phyloP scores from a whole-genome alignment of 179 eudicot genomes.

The Amaranthus tricolor region DNA sequence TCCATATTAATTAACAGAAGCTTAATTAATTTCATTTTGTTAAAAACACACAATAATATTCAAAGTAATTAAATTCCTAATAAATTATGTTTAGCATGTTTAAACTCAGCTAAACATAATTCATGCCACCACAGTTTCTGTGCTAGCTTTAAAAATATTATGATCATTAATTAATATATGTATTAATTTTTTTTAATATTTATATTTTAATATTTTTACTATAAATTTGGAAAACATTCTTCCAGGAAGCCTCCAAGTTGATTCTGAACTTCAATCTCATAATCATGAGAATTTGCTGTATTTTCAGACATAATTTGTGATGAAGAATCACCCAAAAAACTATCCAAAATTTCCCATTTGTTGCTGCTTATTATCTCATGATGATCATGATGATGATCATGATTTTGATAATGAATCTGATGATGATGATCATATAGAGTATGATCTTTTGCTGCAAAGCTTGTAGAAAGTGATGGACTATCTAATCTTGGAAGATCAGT shows the following conservation, averaged over 20 bases:
- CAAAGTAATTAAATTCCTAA: neutral
- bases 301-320: slow-evolving; percentile 13
- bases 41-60: neutral
- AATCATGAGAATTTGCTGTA: slow-evolving; percentile 26
- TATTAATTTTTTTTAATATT: neutral
- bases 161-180: neutral
- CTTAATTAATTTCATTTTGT: neutral
- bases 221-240: slow-evolving; percentile 51
- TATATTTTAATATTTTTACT: slow-evolving; percentile 8
- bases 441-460: slow-evolving; percentile 29
- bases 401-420: slow-evolving; percentile 12
- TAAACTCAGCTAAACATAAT: slow-evolving; percentile 19
- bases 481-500: slow-evolving; percentile 52
- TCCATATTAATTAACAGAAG: neutral
- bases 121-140: slow-evolving; percentile 1
- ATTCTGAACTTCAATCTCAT: slow-evolving; percentile 36
- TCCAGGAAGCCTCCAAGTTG: slow-evolving; percentile 38
- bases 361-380: slow-evolving; percentile 25
- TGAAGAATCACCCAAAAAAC: slow-evolving; percentile 30
- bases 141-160: neutral
- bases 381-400: slow-evolving; percentile 16
- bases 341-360: slow-evolving; percentile 53
- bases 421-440: neutral
- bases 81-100: slow-evolving; percentile 18
- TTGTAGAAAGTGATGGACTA: slow-evolving; percentile 50